Percentiles rank a stretch among this genome's conserved stretches.
Evolutionary conservation across 116 monocot species (phyloP).

Genomic region (Iris pallida): DNA sequence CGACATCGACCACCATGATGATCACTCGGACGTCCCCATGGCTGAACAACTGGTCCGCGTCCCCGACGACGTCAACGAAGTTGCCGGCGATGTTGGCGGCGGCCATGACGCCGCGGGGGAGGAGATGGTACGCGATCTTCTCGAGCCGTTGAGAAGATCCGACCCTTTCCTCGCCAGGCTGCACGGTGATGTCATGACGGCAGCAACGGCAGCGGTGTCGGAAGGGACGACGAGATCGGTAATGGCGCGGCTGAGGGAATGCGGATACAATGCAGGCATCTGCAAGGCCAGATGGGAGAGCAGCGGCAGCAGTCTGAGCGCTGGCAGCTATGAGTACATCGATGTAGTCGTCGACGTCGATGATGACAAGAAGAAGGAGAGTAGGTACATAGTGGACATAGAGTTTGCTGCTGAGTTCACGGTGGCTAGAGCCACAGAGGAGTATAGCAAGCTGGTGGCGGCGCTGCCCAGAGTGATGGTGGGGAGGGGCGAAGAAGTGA

Average conservation of each 20-base stretch:
- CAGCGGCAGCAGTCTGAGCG: constrained; percentile 14
- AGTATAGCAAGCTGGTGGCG: constrained; percentile 26
- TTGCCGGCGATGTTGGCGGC: not conserved
- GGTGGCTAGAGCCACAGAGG: constrained; percentile 48
- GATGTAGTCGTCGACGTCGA: constrained; percentile 25
- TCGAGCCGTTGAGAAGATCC: not conserved
- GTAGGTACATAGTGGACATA: constrained; percentile 53
- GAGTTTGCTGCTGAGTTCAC: constrained; percentile 45
- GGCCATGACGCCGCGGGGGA: not conserved
- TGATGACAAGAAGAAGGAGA: not conserved
- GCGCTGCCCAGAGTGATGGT: constrained; percentile 37
- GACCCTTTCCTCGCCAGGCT: constrained; percentile 8
- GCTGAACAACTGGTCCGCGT: not conserved
- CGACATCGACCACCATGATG: not conserved
- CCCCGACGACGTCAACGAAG: not conserved
- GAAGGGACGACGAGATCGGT: constrained; percentile 24
- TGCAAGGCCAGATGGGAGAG: constrained; percentile 50
- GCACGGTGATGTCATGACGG: constrained; percentile 10
- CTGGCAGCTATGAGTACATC: constrained; percentile 57
- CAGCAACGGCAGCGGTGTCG: not conserved
- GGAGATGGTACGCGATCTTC: constrained; percentile 15
- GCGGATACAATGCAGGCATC: constrained; percentile 55
- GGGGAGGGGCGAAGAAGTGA: constrained; percentile 26
- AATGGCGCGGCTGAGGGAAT: constrained; percentile 33
- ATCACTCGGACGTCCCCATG: not conserved